Base-by-base conservation (phyloP, 2,329 filamentous ascomycete genomes). In the Rhexocercosporidium sp. region DNA sequence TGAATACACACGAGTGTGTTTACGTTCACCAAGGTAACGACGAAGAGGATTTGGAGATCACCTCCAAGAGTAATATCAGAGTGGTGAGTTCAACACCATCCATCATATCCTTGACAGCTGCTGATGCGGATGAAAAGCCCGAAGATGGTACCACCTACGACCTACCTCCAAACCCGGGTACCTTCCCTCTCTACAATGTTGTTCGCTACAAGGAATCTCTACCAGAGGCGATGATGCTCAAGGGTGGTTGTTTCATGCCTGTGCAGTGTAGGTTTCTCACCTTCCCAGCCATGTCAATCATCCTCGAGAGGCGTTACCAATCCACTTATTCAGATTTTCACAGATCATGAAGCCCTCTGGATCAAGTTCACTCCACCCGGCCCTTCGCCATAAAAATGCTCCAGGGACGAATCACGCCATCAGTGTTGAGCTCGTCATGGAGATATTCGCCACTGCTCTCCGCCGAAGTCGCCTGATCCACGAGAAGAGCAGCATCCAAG, bases 181-280 rank as follows among this genome's bases (percentile, higher is more conserved):
- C 29, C 27, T 66, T 66, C 41, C 59, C 64, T 37, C 31, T 63
- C 16, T 62, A 62, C 41, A 49, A 47, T 31, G 37, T 62, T 20
- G 18, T 3, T 22, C 25, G 59, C 34, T 63, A 62, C 29, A 31
- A 25, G 14, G 27, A 22, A 8, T 60, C 53, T 14, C 65, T 67
- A 16, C 61, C 46, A 20, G 20, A 53, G 22, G 16, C 9, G 20
- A 67, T 64, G 34, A 22, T 39, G n/a, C 31, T 47, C 7, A 67
- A 64, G 46, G 60, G 53, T n/a, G 65, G 56, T 14, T 57, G 34
- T 9, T 67, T 67, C 37, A 60, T 67, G 18, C 65, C 65, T 47
- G 47, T 67, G 25, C 61, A 79, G 86, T 0, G 80, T 81, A 0
- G 87, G 88, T 46, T 8, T 61, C 46, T 46, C 41, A 46, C 6